Conservation (phyloP, 441 rosid genomes). For the Euphorbia schlechtendalii region DNA sequence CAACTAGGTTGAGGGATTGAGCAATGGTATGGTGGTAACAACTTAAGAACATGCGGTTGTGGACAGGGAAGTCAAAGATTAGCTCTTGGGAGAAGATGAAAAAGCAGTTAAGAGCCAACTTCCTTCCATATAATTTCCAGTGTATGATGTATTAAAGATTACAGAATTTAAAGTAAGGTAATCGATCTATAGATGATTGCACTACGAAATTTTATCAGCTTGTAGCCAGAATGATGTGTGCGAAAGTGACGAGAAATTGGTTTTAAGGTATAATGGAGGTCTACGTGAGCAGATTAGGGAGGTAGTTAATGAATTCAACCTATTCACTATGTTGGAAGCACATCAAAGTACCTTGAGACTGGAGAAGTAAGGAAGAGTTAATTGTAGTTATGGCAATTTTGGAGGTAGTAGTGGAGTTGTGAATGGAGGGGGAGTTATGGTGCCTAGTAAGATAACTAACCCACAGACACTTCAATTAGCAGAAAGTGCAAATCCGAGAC, state of each 20-base stretch:
- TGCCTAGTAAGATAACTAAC: too few species aligned
- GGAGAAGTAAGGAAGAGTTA: neutral
- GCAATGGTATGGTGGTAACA: too few species aligned
- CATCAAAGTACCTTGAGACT: neutral
- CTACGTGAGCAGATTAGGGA: neutral
- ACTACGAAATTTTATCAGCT: neutral
- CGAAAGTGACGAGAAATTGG: neutral
- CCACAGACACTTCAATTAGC: too few species aligned
- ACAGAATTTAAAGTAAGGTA: neutral
- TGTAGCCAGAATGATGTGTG: too few species aligned
- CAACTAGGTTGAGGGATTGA: too few species aligned
- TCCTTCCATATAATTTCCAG: neutral
- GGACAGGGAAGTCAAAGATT: too few species aligned
- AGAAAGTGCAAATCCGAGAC: too few species aligned
- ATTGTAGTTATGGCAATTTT: too few species aligned
- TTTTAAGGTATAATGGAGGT: neutral
- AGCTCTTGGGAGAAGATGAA: neutral
- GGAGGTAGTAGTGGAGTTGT: too few species aligned
- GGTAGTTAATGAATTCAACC: neutral
- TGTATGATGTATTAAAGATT: neutral
- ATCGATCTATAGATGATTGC: neutral
- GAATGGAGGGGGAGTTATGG: too few species aligned
- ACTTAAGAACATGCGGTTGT: too few species aligned
- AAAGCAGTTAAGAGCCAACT: neutral
- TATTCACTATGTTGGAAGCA: neutral